phyloP scores from a whole-genome alignment of 371 early-diverging fungal species.

The Syncephalis plumigaleata region DNA sequence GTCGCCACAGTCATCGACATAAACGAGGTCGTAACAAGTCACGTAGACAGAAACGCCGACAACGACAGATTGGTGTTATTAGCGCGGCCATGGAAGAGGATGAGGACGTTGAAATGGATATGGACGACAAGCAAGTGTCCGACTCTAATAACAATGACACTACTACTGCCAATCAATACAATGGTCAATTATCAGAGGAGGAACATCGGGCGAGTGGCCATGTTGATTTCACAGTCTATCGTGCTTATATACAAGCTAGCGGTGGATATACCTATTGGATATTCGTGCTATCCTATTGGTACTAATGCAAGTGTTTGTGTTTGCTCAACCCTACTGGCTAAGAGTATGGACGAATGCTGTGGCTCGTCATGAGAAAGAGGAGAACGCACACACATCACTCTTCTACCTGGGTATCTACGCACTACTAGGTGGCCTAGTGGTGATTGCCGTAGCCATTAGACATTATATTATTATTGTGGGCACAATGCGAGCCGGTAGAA shows the following conservation, averaged over 20 bases:
- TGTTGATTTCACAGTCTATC: conserved; percentile 36
- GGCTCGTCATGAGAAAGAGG: conserved; percentile 3
- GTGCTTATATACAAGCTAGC: conserved; percentile 36
- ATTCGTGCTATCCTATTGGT: conserved; percentile 7
- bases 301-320: background rate
- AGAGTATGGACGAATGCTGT: conserved; percentile 20
- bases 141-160: background rate
- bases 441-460: background rate
- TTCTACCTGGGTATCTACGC: conserved; percentile 1
- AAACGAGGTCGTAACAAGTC: too few species aligned
- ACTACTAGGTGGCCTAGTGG: conserved; percentile 3
- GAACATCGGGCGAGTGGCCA: conserved; percentile 47
- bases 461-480: conserved; percentile 15
- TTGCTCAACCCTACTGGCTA: conserved; percentile 31
- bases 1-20: too few species aligned
- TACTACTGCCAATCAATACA: background rate
- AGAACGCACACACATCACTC: conserved; percentile 4
- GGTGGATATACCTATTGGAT: conserved; percentile 42
- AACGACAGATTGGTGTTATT: too few species aligned
- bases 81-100: background rate
- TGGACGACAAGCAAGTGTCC: too few species aligned
- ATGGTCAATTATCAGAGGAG: conserved; percentile 36
- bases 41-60: too few species aligned
- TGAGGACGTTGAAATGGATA: conserved; percentile 8
- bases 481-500: conserved; percentile 23